These are phyloP conservation scores for Tilletia caries DNA, from an alignment of 1,284 basidiomycete species.

Conservation along the genomic window DNA sequence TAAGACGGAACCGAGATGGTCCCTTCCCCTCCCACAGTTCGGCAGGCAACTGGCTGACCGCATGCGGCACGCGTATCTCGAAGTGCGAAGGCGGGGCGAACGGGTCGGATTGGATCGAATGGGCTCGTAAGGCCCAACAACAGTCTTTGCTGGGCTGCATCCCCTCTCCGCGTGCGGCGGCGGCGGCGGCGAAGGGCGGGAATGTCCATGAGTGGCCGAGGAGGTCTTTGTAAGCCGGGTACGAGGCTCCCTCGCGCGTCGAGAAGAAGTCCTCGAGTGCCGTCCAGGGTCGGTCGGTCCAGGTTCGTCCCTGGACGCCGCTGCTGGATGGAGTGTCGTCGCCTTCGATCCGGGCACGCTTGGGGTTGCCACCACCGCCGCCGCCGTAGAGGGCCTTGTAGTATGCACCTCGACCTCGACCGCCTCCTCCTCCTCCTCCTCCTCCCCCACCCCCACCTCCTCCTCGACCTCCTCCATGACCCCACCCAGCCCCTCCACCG, in stretches of 20 bases:
- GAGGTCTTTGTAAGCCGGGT: constrained; percentile 24
- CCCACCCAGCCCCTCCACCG: neutral
- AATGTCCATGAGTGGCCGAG: constrained; percentile 20
- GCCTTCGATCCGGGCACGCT: neutral
- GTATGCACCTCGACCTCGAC: constrained; percentile 16
- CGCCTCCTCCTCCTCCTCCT: neutral
- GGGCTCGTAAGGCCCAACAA: no score
- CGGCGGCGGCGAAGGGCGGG: constrained; percentile 15
- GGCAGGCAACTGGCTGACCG: no score
- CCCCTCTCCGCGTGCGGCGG: no score
- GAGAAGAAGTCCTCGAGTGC: neutral
- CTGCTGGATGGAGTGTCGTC: neutral
- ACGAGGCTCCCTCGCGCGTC: constrained; percentile 17
- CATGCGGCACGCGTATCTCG: constrained; percentile 3
- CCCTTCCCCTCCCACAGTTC: no score
- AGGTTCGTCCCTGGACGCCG: neutral
- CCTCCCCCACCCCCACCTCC: constrained; percentile 6
- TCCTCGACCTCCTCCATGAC: constrained; percentile 57
- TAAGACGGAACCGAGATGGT: no score
- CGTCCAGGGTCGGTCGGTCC: neutral
- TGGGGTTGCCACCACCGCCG: neutral
- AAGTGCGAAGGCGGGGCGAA: constrained; percentile 23
- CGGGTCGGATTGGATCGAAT: constrained; percentile 24
- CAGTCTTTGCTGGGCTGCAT: no score
- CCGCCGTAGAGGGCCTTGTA: constrained; percentile 18